Evolutionary conservation across 2,329 filamentous ascomycete species (phyloP).

Genomic region (Aspergillus neoniger): DNA sequence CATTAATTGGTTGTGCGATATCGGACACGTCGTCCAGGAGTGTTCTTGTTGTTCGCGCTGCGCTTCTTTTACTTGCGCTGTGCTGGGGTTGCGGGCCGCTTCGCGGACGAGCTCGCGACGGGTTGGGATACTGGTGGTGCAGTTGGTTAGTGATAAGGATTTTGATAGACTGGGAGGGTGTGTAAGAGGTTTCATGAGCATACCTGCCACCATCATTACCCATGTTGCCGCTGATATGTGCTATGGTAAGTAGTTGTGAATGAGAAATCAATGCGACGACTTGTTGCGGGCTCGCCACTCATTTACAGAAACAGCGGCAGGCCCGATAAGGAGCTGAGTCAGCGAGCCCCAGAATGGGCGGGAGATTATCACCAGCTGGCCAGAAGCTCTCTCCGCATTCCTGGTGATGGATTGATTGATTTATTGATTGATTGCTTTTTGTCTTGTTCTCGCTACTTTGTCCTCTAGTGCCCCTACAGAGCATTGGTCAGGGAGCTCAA

Average conservation of each 20-base stretch:
- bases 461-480: neutral
- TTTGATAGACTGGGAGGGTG: neutral
- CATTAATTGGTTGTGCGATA: conserved; percentile 76
- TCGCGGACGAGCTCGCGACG: conserved; percentile 95
- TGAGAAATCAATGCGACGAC: neutral
- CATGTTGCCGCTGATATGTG: conserved; percentile 57
- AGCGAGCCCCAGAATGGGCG: conserved; percentile 30
- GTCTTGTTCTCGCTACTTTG: neutral
- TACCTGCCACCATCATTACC: conserved; percentile 91
- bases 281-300: conserved; percentile 2
- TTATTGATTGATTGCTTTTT: neutral
- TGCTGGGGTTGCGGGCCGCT: conserved; percentile 77
- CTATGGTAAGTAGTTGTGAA: neutral
- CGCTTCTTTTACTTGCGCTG: conserved; percentile 84
- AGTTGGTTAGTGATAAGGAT: neutral
- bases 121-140: conserved; percentile 71
- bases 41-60: conserved; percentile 82
- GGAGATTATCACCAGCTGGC: conserved; percentile 40
- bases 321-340: conserved; percentile 33
- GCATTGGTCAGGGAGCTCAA: conserved; percentile 31
- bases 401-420: conserved; percentile 3
- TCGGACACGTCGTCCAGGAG: conserved; percentile 81
- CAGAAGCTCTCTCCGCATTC: conserved; percentile 40
- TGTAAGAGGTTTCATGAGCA: conserved; percentile 14
- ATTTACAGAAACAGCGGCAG: neutral